Evolutionary conservation across 2,329 filamentous ascomycete genomes (phyloP), one percentile per base, ranked within the genome.

Genomic region (Diaporthe australafricana): DNA sequence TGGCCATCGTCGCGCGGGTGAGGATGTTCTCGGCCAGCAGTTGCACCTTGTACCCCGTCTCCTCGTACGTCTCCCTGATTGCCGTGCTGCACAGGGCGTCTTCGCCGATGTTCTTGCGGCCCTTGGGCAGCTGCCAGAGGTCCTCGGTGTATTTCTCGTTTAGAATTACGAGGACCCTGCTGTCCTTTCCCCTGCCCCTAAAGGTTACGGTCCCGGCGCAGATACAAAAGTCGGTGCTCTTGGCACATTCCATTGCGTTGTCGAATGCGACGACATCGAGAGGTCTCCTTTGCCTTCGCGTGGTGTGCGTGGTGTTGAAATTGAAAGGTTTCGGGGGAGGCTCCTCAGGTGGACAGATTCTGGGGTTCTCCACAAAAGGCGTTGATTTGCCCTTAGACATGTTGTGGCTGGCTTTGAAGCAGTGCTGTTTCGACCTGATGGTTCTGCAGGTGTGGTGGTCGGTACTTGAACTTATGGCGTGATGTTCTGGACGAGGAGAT

Each of bases 161-260:
- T 76, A 80, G 84, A 25, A 87, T 77, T 47, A 85, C 76, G 38
- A 86, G 78, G 6, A 87, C 79, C 69, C 80, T 81, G 35, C 80
- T 81, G 35, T 78, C 78, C 3, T 77, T 75, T 1, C 68, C 66
- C 5, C 79, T 78, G 75, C 67, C 67, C 25, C 85, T 82, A 68
- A 87, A 77, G 12, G 83, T 84, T 50, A 87, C 83, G 25, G 84
- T 85, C 40, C 85, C 85, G 75, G 84, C 86, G 32, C 84, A 85
- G 70, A 86, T 82, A 70, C 83, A 81, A 56, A 86, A 78, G 38
- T 82, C 79, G 25, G 82, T 78, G 11, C 85, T 86, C 47, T 81
- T 81, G 60, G 79, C 80, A 74, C 83, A 87, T 12, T 32, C 68
- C 81, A 82, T 82, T 72, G 73, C 77, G 8, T 72, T 68, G 74